A percentile compares a stretch with the other conserved stretches of the same genome.
These are phyloP conservation scores for Hylodesmum podocarpum DNA, from an alignment of 306 rosid genomes.

Conservation along the genomic window DNA sequence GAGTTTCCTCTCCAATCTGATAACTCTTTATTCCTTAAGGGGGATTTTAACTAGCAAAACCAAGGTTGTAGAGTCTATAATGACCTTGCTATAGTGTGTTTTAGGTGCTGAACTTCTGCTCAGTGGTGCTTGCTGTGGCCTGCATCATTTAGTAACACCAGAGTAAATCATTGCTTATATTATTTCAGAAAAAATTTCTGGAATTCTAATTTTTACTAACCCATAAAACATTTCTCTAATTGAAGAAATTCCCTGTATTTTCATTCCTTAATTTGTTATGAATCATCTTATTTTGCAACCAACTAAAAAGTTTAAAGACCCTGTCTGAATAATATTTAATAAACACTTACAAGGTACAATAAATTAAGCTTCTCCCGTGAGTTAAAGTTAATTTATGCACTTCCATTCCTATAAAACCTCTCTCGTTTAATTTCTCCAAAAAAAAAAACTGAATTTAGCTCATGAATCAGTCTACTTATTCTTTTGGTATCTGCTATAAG, in stretches of 20 bases:
- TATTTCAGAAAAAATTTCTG: slow-evolving; percentile 3
- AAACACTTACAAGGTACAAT: background rate
- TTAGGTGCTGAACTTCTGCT: slow-evolving; percentile 72
- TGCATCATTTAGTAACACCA: slow-evolving; percentile 43
- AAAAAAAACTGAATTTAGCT: too few relatives aligned
- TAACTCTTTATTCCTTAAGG: slow-evolving; percentile 36
- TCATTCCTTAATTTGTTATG: background rate
- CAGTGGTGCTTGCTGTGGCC: slow-evolving; percentile 65
- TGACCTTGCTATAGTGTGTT: slow-evolving; percentile 32
- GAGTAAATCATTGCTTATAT: slow-evolving; percentile 2
- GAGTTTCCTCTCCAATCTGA: slow-evolving; percentile 42
- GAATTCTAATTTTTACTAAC: background rate
- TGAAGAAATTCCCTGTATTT: background rate
- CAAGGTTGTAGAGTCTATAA: slow-evolving; percentile 41
- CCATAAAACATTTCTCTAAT: background rate
- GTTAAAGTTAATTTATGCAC: background rate
- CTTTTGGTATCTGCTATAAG: too few relatives aligned
- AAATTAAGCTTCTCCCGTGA: background rate
- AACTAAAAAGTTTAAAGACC: background rate
- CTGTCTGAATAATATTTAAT: background rate
- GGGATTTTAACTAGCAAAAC: slow-evolving; percentile 43
- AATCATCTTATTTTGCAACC: background rate
- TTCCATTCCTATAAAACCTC: too few relatives aligned
- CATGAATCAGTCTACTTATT: too few relatives aligned
- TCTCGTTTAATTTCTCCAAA: too few relatives aligned